A percentile compares a stretch with the other conserved stretches of the same genome.
These are phyloP conservation scores for Catunica adiposa DNA, from an alignment of 2,329 filamentous ascomycete genomes.

Conservation along the genomic window DNA sequence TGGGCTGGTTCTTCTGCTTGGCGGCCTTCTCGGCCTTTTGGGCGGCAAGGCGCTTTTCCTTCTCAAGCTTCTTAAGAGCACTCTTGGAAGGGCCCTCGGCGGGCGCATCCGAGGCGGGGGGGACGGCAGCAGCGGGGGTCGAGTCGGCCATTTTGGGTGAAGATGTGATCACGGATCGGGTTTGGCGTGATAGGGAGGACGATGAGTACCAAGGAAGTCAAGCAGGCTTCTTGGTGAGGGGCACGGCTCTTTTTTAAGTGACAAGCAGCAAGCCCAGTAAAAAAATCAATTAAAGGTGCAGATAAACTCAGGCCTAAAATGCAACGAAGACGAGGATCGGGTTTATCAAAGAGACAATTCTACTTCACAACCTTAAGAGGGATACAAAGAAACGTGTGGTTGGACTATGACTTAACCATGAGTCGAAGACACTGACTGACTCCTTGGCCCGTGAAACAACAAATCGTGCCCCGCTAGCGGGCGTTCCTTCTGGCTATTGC, in stretches of 20 bases:
- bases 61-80: slow-evolving; percentile 49
- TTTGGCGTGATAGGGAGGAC: not conserved
- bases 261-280: slow-evolving; percentile 2
- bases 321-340: slow-evolving; percentile 2
- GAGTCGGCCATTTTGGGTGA: slow-evolving; percentile 16
- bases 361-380: not conserved
- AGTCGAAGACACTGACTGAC: not conserved
- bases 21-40: slow-evolving; percentile 47
- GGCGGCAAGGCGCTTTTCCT: slow-evolving; percentile 42
- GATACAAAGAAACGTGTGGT: not conserved
- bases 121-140: slow-evolving; percentile 13
- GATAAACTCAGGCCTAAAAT: slow-evolving; percentile 1
- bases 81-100: slow-evolving; percentile 36
- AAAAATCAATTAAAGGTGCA: slow-evolving; percentile 5
- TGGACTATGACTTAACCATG: not conserved
- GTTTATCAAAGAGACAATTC: not conserved
- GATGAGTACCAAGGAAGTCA: not conserved
- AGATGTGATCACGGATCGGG: not conserved
- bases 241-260: not conserved
- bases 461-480: not conserved
- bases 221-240: not conserved
- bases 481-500: not conserved
- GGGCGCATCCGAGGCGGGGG: slow-evolving; percentile 20
- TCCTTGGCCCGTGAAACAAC: not conserved
- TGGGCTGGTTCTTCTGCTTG: slow-evolving; percentile 33